Conservation (phyloP, 495 filamentous ascomycete genomes). For the Penicillium canescens region DNA sequence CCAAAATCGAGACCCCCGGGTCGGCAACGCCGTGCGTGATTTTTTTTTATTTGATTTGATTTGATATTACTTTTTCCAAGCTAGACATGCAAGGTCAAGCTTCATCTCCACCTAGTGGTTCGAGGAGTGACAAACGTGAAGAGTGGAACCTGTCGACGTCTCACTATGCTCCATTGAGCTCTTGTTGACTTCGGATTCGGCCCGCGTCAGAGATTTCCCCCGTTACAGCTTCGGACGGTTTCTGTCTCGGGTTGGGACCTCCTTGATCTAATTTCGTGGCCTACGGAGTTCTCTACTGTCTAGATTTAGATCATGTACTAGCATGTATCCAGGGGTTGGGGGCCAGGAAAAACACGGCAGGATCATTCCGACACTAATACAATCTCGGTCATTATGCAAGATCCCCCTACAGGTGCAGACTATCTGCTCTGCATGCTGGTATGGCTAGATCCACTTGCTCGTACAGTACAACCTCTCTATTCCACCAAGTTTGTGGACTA, state of each 20-base stretch:
- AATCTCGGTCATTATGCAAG: background rate
- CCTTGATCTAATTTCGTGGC: background rate
- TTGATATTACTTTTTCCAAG: background rate
- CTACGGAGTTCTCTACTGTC: too few relatives aligned
- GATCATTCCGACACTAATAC: background rate
- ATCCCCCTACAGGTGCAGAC: background rate
- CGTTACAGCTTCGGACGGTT: constrained; percentile 8
- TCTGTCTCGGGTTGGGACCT: constrained; percentile 10
- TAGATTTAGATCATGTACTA: too few relatives aligned
- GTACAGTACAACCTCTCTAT: too few relatives aligned
- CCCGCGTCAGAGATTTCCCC: constrained; percentile 14
- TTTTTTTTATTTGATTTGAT: background rate
- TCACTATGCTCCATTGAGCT: constrained; percentile 4
- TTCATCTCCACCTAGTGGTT: constrained; percentile 8
- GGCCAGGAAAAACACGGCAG: too few relatives aligned
- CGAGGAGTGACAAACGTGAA: background rate
- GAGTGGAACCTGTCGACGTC: constrained; percentile 1
- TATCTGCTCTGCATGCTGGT: too few relatives aligned
- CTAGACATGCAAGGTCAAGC: constrained; percentile 10
- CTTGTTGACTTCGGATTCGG: constrained; percentile 16
- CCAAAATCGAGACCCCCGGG: too few relatives aligned
- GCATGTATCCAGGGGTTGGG: too few relatives aligned
- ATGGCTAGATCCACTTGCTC: too few relatives aligned
- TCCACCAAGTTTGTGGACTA: too few relatives aligned
- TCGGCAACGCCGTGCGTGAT: background rate